Evolutionary conservation across 305 asterid genomes (phyloP), one percentile per base, ranked within the genome.

Genomic region (Striga hermonthica): DNA sequence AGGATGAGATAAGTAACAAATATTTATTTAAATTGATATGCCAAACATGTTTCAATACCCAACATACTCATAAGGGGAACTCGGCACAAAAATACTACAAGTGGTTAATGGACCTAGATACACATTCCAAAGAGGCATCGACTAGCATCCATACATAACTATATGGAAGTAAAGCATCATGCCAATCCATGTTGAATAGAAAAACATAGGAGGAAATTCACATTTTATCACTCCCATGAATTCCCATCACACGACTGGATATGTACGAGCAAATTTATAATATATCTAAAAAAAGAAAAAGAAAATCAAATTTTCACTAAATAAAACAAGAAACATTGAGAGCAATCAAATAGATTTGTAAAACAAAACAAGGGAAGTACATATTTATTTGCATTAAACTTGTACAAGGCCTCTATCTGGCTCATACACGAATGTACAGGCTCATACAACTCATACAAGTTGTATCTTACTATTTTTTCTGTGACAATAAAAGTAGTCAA

Each of bases 401-500:
- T n/a, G 36, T 7, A 44, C 10, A 57, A 57, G 28, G 0, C n/a
- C 22, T 57, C 45, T 13, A 12, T 36, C n/a, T 57, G 62, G 45
- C 45, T 13, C 37, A 37, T 13, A 57, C 45, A 57, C 6, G 62
- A 12, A 50, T 7, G 44, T 13, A 28, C 6, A 5, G 31, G 62
- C 12, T n/a, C n/a, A n/a, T n/a, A n/a, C n/a, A n/a, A n/a, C n/a
- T n/a, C n/a, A n/a, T n/a, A n/a, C n/a, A n/a, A n/a, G n/a, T n/a
- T 57, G 45, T n/a, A 14, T 57, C 45, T 57, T 57, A 57, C 31
- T 57, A 37, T 57, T 35, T 6, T 57, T 37, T 57, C 15, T 7
- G 47, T 8, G 12, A 57, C 47, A 4, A 37, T 55, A n/a, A 13
- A 34, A 31, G 47, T 41, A 28, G 12, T 28, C 66, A 6, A 61